Conservation (phyloP, 2,329 filamentous ascomycete genomes). For the Penicillium sp. region DNA sequence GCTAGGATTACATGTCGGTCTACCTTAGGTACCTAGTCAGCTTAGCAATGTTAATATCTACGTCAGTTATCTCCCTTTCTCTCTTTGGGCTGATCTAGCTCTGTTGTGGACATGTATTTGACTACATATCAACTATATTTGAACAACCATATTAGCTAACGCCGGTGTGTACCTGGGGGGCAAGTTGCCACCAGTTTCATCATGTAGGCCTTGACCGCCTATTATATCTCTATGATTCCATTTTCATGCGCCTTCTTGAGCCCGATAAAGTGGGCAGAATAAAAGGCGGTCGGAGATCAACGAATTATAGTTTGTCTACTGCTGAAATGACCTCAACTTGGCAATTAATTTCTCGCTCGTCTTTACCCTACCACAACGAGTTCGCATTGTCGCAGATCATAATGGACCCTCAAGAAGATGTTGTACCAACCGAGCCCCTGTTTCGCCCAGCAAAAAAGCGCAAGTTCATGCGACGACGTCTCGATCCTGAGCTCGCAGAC, state of each 20-base stretch:
- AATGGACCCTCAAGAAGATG: conserved; percentile 31
- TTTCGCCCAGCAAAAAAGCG: conserved; percentile 52
- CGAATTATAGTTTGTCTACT: conserved; percentile 2
- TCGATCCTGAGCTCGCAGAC: conserved; percentile 11
- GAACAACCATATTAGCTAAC: background rate
- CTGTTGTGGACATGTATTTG: background rate
- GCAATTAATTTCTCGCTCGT: background rate
- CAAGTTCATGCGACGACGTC: conserved; percentile 50
- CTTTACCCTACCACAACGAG: background rate
- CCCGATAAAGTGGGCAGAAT: background rate
- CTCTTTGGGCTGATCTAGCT: background rate
- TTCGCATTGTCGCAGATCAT: background rate
- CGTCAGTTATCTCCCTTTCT: background rate
- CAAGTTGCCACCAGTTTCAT: background rate
- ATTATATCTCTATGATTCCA: background rate
- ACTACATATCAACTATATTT: background rate
- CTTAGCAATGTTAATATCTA: background rate
- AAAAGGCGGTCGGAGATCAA: background rate
- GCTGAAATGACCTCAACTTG: conserved; percentile 17
- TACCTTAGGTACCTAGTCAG: background rate
- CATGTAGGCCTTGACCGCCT: background rate
- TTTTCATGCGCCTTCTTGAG: too few species aligned
- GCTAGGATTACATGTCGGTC: too few species aligned
- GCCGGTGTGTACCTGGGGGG: background rate
- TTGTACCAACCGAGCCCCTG: conserved; percentile 29